Evolutionary conservation across 108 stramenopile genomes (phyloP), one percentile per base, ranked within the genome.

Genomic region (Cyclostephanos tholiformis): DNA sequence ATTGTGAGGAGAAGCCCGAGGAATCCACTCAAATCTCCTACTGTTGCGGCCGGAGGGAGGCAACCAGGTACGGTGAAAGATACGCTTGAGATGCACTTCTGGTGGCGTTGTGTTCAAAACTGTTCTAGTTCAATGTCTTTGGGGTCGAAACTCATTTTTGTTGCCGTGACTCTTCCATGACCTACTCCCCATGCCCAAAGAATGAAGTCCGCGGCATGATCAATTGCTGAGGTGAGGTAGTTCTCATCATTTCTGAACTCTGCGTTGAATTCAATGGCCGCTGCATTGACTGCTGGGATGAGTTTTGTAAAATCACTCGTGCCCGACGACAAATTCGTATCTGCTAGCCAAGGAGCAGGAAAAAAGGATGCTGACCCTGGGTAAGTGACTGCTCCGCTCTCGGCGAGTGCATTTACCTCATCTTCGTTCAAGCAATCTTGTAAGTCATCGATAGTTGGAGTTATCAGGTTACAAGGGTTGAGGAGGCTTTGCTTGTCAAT

Each of bases 181-280:
- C 53, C 53, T 26, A 26, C 25, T 27, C 53, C 53, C 53, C 53
- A 55, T 12, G 23, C 53, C 53, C 53, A 55, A 12, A 55, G 53
- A 1, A 55, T 55, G 27, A 55, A 55, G 4, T 55, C 53, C 0
- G 7, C 53, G 0, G 27, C 53, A 5, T 55, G 53, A 12, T 11
- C 20, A 5, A 19, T 19, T 53, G 52, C 52, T 22, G 52, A 7
- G 25, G 52, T 53, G 19, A 25, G 1, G 52, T 53, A 53, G 4
- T 22, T 25, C 6, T 22, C 52, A 25, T 53, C 52, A 7, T 25
- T 19, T 22, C 1, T 19, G 8, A 4, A n/a, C n/a, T n/a, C n/a
- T n/a, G n/a, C n/a, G n/a, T n/a, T n/a, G n/a, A n/a, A n/a, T n/a
- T n/a, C n/a, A n/a, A n/a, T n/a, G n/a, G n/a, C n/a, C n/a, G n/a